Conservation (phyloP, 1,284 basidiomycete species). For the Microbotryum saponariae region DNA sequence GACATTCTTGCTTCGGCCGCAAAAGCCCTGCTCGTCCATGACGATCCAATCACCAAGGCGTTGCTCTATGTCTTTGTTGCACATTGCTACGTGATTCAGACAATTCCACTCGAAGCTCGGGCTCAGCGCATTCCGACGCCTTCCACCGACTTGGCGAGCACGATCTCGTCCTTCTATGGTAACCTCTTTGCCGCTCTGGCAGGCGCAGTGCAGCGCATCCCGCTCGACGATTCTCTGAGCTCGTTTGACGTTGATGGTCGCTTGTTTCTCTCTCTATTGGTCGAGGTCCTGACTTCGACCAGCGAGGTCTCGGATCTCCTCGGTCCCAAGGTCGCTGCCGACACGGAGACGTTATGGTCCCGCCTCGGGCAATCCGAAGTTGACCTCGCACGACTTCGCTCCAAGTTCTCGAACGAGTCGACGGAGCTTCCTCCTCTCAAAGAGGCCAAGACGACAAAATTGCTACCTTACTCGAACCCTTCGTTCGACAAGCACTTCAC, state of each 20-base stretch:
- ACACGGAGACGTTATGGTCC: slow-evolving; percentile 18
- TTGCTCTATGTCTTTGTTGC: slow-evolving; percentile 28
- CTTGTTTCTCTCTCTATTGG: slow-evolving; percentile 46
- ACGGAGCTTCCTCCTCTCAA: slow-evolving; percentile 13
- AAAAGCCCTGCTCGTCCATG: slow-evolving; percentile 9
- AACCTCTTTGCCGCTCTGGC: slow-evolving; percentile 10
- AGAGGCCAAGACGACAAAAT: slow-evolving; percentile 12
- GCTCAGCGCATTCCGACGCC: slow-evolving; percentile 23
- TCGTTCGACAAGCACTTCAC: slow-evolving; percentile 50
- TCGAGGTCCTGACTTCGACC: slow-evolving; percentile 39
- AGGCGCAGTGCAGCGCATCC: slow-evolving; percentile 12
- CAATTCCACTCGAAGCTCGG: slow-evolving; percentile 22
- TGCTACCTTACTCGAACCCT: slow-evolving; percentile 51
- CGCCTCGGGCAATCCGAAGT: slow-evolving; percentile 9
- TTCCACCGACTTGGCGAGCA: slow-evolving; percentile 13
- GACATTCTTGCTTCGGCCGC: slow-evolving; percentile 19
- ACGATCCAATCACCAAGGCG: slow-evolving; percentile 14
- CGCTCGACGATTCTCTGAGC: slow-evolving; percentile 40
- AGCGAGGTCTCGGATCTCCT: slow-evolving; percentile 19
- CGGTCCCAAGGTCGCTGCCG: slow-evolving; percentile 15
- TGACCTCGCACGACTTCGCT: slow-evolving; percentile 25
- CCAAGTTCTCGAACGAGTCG: slow-evolving; percentile 10
- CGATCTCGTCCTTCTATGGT: slow-evolving; percentile 20
- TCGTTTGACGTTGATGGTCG: slow-evolving; percentile 47
- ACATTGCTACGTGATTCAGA: slow-evolving; percentile 22